Evolutionary conservation across 768 basidiomycete species (phyloP), one percentile per base, ranked within the genome.

Genomic region (Pisolithus marmoratus): DNA sequence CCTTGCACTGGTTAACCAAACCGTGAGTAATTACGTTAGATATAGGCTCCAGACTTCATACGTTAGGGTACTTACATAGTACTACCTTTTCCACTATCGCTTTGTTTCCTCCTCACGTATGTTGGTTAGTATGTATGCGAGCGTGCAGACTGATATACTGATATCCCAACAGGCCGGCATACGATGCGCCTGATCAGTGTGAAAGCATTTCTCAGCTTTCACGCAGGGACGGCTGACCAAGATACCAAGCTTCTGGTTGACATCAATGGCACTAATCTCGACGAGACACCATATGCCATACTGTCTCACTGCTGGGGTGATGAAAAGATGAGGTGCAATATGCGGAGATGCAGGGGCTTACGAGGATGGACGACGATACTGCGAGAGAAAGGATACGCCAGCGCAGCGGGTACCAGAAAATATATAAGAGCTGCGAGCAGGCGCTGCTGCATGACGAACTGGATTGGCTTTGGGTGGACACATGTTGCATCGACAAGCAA

Each of bases 401-500:
- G 22, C 19, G 42, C 12, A 7, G 7, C n/a, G 55, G 53, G 12
- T 49, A 37, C 19, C 15, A 1, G 12, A 56, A 54, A 42, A n/a
- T 56, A n/a, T 7, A 9, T 24, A 19, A 24, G 15, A 48, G 24
- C 17, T 54, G 52, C 24, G 9, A 34, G 2, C 22, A 38, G 14
- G 55, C 55, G n/a, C 24, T 34, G 8, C 38, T 24, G 24, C 26
- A 27, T 27, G 55, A 50, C 36, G 48, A 44, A 27, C 48, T 38
- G 14, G 24, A 48, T 5, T 51, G 48, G 17, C 43, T 51, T 31
- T 60, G 58, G 60, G 41, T 55, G 12, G 58, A 59, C 24, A 60
- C 59, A 8, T 56, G 53, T 19, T 61, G 60, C 36, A 55, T 60
- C 26, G 50, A 61, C 48, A 61, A 57, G 9, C 23, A 24, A 38